These are phyloP conservation scores for Lagenaria siceraria DNA, from an alignment of 306 rosid species.

Conservation along the genomic window DNA sequence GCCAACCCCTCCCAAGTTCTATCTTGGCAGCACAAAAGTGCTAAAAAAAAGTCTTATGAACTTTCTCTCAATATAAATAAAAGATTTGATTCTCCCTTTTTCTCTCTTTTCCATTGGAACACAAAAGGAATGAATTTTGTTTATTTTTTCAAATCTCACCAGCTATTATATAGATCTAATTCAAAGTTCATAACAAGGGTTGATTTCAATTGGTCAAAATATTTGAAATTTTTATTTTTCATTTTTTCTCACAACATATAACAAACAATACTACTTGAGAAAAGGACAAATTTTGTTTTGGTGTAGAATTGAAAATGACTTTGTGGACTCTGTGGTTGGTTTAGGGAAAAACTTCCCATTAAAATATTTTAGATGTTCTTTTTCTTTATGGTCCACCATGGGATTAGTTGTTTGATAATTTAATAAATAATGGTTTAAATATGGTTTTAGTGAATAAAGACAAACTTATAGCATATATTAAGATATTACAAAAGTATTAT, in stretches of 20 bases:
- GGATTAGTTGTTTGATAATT: background rate
- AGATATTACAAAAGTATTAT: background rate
- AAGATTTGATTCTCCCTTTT: background rate
- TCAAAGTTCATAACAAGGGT: background rate
- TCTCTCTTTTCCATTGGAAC: background rate
- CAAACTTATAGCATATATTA: background rate
- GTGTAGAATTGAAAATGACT: background rate
- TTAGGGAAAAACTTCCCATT: background rate
- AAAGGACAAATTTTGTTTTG: background rate
- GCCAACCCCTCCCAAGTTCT: background rate
- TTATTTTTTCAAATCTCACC: background rate
- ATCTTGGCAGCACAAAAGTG: background rate
- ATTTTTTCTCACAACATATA: background rate
- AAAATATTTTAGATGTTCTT: background rate
- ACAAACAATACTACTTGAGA: background rate
- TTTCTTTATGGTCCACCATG: background rate
- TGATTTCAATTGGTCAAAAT: background rate
- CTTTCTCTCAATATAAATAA: background rate
- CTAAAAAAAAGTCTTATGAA: background rate
- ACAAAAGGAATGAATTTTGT: too few relatives aligned
- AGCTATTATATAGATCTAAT: background rate
- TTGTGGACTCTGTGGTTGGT: background rate
- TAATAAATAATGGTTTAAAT: background rate
- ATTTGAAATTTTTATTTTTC: background rate
- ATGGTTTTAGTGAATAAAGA: background rate